phyloP scores from a whole-genome alignment of 495 filamentous ascomycete species.

The Trichoderma gamsii region DNA sequence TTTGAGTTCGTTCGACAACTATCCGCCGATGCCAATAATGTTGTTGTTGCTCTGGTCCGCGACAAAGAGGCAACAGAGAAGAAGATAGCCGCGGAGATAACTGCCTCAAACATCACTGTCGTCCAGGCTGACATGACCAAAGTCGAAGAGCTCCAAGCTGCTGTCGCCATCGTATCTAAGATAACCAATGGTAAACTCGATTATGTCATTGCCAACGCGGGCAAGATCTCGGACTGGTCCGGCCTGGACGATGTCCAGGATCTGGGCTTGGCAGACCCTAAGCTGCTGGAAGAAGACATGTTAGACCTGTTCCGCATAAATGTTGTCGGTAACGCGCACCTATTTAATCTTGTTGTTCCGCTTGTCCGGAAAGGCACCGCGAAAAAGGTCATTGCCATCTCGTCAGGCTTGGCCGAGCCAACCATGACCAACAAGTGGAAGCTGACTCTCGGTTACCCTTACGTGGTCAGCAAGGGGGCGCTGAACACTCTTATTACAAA shows the following conservation, averaged over 20 bases:
- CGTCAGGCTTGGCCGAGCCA: conserved; percentile 40
- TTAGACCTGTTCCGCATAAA: conserved; percentile 36
- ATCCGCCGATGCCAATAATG: conserved; percentile 25
- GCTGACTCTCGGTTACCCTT: conserved; percentile 21
- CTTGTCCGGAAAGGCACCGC: conserved; percentile 40
- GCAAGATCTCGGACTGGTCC: neutral
- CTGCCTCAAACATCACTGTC: conserved; percentile 36
- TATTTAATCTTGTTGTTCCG: conserved; percentile 47
- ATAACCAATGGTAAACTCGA: conserved; percentile 43
- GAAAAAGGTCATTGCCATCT: conserved; percentile 53
- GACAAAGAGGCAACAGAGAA: conserved; percentile 27
- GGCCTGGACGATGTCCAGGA: neutral
- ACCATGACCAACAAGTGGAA: conserved; percentile 24
- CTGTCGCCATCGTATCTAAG: conserved; percentile 28
- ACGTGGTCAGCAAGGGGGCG: conserved; percentile 30
- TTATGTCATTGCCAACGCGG: conserved; percentile 49
- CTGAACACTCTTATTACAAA: conserved; percentile 36
- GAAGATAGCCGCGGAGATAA: conserved; percentile 29
- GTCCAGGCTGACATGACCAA: conserved; percentile 42
- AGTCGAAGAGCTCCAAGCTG: conserved; percentile 27
- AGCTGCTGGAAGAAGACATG: conserved; percentile 27
- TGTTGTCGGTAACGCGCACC: conserved; percentile 42
- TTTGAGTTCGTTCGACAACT: conserved; percentile 32
- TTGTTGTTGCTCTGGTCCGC: conserved; percentile 36
- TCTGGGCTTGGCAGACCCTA: conserved; percentile 18